A percentile compares a stretch with the other conserved stretches of the same genome.
These are phyloP conservation scores for Puccinia triticina DNA, from an alignment of 1,284 basidiomycete genomes.

Conservation along the genomic window DNA sequence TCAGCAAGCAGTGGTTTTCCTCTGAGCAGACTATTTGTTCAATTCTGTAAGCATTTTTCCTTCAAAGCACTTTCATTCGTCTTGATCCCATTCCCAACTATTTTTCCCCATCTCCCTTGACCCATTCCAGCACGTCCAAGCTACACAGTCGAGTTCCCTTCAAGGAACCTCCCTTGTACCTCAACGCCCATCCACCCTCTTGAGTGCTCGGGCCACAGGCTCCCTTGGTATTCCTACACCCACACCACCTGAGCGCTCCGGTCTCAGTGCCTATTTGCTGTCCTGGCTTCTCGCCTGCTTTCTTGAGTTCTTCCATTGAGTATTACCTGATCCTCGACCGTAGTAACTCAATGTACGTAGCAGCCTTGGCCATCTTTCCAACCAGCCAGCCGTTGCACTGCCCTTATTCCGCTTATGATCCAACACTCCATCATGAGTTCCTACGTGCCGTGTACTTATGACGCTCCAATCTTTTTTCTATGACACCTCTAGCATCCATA, in stretches of 20 bases:
- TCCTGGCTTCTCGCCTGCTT: neutral
- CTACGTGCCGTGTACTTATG: neutral
- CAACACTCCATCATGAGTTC: neutral
- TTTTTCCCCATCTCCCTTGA: neutral
- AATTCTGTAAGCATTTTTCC: neutral
- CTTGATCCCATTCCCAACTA: neutral
- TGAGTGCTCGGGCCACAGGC: neutral
- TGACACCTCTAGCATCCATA: no score
- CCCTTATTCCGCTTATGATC: neutral
- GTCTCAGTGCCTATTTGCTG: neutral
- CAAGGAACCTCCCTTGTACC: slow-evolving; percentile 3
- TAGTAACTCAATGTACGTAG: no score
- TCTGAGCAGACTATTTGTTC: neutral
- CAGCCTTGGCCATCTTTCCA: no score
- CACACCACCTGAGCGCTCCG: neutral
- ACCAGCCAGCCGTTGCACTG: no score
- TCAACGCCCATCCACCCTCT: neutral
- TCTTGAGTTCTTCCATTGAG: no score
- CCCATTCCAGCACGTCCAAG: neutral
- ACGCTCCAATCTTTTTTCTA: neutral
- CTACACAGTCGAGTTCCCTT: neutral
- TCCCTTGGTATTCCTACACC: neutral
- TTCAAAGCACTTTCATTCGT: no score
- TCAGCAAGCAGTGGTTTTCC: no score
- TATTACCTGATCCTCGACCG: no score